A percentile compares a stretch with the other conserved stretches of the same genome.
Conservation (phyloP, 108 stramenopile genomes). For the Cylindrotheca fusiformis region DNA sequence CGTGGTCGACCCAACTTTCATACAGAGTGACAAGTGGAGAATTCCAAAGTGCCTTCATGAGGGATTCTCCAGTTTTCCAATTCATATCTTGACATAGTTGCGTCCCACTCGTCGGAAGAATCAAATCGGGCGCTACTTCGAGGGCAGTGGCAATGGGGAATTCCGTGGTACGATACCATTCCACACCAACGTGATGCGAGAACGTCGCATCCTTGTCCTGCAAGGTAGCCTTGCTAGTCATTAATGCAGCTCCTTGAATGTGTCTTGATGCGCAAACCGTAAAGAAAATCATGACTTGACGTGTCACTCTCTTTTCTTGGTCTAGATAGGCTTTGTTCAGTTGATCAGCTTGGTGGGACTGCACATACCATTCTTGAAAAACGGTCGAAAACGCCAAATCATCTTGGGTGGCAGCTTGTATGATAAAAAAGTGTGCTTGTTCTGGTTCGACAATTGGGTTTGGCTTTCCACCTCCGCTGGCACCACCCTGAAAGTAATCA, state of each 20-base stretch:
- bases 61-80: conserved; percentile 70
- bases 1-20: conserved; percentile 66
- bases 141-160: conserved; percentile 72
- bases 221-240: conserved; percentile 60
- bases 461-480: conserved; percentile 79
- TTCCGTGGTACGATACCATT: conserved; percentile 88
- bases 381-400: conserved; percentile 74
- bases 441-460: conserved; percentile 84
- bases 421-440: conserved; percentile 73
- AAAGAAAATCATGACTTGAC: conserved; percentile 84
- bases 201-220: conserved; percentile 40
- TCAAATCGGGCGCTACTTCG: conserved; percentile 76
- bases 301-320: conserved; percentile 20
- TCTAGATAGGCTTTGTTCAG: conserved; percentile 58
- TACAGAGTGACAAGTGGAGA: conserved; percentile 80
- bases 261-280: conserved; percentile 77
- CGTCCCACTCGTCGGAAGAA: conserved; percentile 66
- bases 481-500: conserved; percentile 82
- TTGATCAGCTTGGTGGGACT: conserved; percentile 66
- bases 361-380: conserved; percentile 76
- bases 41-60: conserved; percentile 89
- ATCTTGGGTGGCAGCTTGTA: conserved; percentile 64
- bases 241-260: conserved; percentile 81
- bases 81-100: conserved; percentile 84
- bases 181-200: conserved; percentile 58